Evolutionary conservation across 208 protist species (phyloP), one percentile per base, ranked within the genome.

Genomic region (Novymonas esmeraldas): DNA sequence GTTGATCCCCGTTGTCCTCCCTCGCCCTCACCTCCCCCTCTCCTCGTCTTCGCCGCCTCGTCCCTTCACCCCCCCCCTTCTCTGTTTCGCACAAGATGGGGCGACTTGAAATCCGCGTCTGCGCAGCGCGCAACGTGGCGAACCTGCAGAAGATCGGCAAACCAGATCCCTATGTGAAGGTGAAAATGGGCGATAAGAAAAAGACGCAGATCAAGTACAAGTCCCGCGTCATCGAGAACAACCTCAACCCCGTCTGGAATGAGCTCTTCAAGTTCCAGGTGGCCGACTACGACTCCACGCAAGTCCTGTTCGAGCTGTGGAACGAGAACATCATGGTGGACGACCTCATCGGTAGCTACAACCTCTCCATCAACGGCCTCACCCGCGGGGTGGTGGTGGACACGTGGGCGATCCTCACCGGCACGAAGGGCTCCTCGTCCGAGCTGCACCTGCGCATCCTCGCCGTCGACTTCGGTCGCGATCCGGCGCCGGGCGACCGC

Each of bases 21-120:
- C n/a, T 10, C 6, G 24, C 20, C 46, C 16, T 16, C 18, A n/a
- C 13, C 26, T 31, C 26, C 10, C 20, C 22, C 49, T 55, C 31
- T 7, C 16, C 39, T 22, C 24, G 2, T 42, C 28, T 16, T 39
- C 26, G 1, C 28, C 26, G 1, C 22, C 22, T 38, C 11, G 10
- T 16, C 6, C 39, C 31, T 24, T 13, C 28, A 22, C n/a, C 4
- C 18, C 11, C 20, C 1, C 28, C 9, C 3, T 49, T 29, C 28
- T 48, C 11, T 49, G 26, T 10, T 42, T n/a, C 18, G 39, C 24
- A 9, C 45, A 22, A 11, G n/a, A 70, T 68, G 59, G 52, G 64
- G 24, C 60, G 85, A n/a, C 59, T 95, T 14, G 85, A 95, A 61
- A 78, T 95, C 54, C 80, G 77, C 29, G 73, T 95, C 24, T 87